Base-by-base conservation (phyloP, 305 asterid genomes). In the Fraxinus angustifolia region DNA sequence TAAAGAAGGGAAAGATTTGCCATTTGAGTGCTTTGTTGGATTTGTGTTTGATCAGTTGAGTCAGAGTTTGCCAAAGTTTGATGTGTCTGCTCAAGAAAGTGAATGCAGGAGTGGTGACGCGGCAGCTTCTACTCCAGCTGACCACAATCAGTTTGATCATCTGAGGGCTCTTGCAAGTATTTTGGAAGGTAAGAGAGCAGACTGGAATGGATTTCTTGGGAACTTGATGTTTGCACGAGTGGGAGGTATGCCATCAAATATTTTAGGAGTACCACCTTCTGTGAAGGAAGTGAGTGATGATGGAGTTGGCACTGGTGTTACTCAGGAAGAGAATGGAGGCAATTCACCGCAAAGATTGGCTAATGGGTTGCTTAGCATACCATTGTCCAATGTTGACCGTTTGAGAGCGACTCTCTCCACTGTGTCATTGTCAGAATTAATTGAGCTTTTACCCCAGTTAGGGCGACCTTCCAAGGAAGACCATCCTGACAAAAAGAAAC, bases 401-500 rank as follows among this genome's bases (percentile, higher is more conserved):
- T 85, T 94, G 91, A 92, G 92, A 83, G 86, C 97, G 8, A 92
- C 96, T 33, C 85, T 96, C 83, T 91, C 99, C 36, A 91, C 98
- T 74, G 92, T 94, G 75, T 94, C 99, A 26, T 88, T 96, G 85
- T 83, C 97, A 31, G 99, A 96, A 82, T 86, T 96, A 85, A 88
- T 96, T 56, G 99, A 96, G 91, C 96, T 93, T 84, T 81, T 96
- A 60, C 99, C 98, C 19, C 97, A 89, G 76, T 79, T 96, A 62
- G 97, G 99, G 38, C 88, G 90, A 38, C 90, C 98, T 82, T 91
- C 96, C 10, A 93, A 94, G 87, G 98, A 94, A 79, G 98, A 94
- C 72, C 92, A 94, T 88, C 99, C 99, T 31, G 99, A 96, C 89
- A 96, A 96, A 88, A 96, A 94, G 90, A 94, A 94, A 81, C 90